These are phyloP conservation scores for Kluyveromyces aestuarii DNA, from an alignment of 805 yeast species.

Conservation along the genomic window DNA sequence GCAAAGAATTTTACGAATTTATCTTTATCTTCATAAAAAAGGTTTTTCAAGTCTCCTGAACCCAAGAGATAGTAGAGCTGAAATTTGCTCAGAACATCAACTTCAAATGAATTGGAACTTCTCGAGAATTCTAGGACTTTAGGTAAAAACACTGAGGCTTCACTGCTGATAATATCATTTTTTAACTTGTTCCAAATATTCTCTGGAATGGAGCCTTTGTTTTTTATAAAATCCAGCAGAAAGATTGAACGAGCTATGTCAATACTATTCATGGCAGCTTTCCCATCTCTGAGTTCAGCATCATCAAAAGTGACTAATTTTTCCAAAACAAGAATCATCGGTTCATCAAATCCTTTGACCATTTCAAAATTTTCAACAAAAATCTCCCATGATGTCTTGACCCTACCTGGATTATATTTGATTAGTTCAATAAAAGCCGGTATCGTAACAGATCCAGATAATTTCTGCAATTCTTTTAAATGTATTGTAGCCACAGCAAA, in stretches of 20 bases:
- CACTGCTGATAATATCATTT: background rate
- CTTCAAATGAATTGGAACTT: background rate
- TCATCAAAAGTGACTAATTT: slow-evolving; percentile 34
- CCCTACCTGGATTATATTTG: slow-evolving; percentile 44
- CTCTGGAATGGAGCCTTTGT: slow-evolving; percentile 2
- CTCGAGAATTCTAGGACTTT: background rate
- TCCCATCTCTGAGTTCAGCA: slow-evolving; percentile 28
- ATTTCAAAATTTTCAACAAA: slow-evolving; percentile 20
- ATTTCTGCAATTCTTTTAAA: slow-evolving; percentile 17
- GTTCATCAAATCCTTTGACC: slow-evolving; percentile 15
- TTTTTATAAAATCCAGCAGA: slow-evolving; percentile 14
- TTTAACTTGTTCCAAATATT: slow-evolving; percentile 1
- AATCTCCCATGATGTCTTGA: slow-evolving; percentile 40
- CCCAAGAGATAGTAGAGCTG: slow-evolving; percentile 11
- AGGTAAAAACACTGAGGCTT: slow-evolving; percentile 5
- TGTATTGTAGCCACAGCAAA: slow-evolving; percentile 26
- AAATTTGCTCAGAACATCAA: slow-evolving; percentile 8
- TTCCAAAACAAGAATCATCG: slow-evolving; percentile 24
- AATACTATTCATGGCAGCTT: slow-evolving; percentile 9
- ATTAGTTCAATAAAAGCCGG: slow-evolving; percentile 29
- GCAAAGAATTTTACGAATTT: slow-evolving; percentile 10
- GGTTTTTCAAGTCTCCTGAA: slow-evolving; percentile 7
- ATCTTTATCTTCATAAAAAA: slow-evolving; percentile 4
- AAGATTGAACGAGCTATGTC: slow-evolving; percentile 19
- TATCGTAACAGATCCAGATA: slow-evolving; percentile 14